Evolutionary conservation across 2,329 filamentous ascomycete species (phyloP), one percentile per base, ranked within the genome.

Genomic region (Colletotrichum sp.): DNA sequence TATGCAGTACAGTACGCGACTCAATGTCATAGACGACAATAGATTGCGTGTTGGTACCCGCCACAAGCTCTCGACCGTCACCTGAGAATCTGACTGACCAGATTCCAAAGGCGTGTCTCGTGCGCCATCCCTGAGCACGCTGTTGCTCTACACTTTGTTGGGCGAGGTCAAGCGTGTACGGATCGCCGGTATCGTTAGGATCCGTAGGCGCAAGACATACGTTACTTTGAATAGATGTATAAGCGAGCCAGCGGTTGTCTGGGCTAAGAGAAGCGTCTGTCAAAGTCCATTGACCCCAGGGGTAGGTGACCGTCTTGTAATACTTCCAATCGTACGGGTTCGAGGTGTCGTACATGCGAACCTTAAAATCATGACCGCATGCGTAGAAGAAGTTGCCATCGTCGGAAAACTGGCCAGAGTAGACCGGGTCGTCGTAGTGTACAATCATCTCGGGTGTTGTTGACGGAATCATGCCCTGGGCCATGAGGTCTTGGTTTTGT

Each of bases 361-460:
- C 96, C 79, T 93, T 94, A 86, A 98, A 98, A 84, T 99, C 96
- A 84, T 98, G 95, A 12, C 94, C 94, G 81, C 95, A 97, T 8
- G 94, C 93, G 83, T 96, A 99, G 87, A 98, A 99, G 87, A 99
- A 99, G 84, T 98, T 98, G 30, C 97, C 97, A 80, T 99, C 97
- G 78, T 98, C 95, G 0, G 95, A 98, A 83, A 99, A 99, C 82
- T 99, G 96, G 2, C 97, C 97, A 5, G 95, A 98, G 82, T 99
- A 99, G 69, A 97, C 96, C 55, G 95, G 93, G 7, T 93, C 90
- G 71, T 96, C 92, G 82, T 96, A 98, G 81, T 98, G 95, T 77
- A 99, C 93, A 77, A 98, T 95, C 81, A 95, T 94, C 82, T 99
- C 96, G 1, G 95, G 93, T 29, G 91, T 90, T 0, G 93, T 94